Base-by-base conservation (phyloP, 2,329 filamentous ascomycete species). In the Phyllosticta citrichinensis region DNA sequence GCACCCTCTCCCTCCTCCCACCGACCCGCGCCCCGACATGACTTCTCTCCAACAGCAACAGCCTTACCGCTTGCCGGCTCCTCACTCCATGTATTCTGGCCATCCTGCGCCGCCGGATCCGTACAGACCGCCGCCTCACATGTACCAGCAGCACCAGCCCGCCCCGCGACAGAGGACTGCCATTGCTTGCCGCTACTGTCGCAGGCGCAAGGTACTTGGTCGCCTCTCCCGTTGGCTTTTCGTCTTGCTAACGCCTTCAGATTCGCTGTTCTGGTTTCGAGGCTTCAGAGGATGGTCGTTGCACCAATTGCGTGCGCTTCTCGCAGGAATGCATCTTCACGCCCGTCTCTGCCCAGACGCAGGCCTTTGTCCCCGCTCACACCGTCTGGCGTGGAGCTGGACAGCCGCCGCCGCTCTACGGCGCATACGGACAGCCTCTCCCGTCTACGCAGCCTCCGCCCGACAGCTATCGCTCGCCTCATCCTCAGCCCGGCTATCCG, bases 291-390 rank as follows among this genome's bases (percentile, higher is more conserved):
- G 85, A 89, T 72, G 87, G 87, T 63, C 83, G 86, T 63, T 90
- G 87, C 77, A 83, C 80, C 68, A 89, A 89, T 71, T 90, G 87
- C 70, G 79, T 85, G 65, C 80, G 87, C 55, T 90, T 89, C 75
- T 86, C 87, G 65, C 87, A 89, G 73, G 86, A 88, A 70, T 90
- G 87, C 74, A 84, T 90, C 73, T 90, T 90, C 73, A 89, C 86
- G 1, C 87, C 87, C 2, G 87, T 90, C 24, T 88, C 85, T 3
- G 87, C 86, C 11, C 86, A 89, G 74, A 84, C 86, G 9, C 86
- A 88, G 71, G 87, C 87, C 11, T 89, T 89, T 68, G 87, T 89
- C 35, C 87, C 87, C 8, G 86, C 86, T 10, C 85, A 88, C 70
- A 85, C 86, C 6, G 83, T 86, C 62, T 88, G 75, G 73, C 76